Evolutionary conservation across 192 early-diverging fungal genomes (phyloP), one percentile per base, ranked within the genome.

Genomic region (Spinellus fusiger): DNA sequence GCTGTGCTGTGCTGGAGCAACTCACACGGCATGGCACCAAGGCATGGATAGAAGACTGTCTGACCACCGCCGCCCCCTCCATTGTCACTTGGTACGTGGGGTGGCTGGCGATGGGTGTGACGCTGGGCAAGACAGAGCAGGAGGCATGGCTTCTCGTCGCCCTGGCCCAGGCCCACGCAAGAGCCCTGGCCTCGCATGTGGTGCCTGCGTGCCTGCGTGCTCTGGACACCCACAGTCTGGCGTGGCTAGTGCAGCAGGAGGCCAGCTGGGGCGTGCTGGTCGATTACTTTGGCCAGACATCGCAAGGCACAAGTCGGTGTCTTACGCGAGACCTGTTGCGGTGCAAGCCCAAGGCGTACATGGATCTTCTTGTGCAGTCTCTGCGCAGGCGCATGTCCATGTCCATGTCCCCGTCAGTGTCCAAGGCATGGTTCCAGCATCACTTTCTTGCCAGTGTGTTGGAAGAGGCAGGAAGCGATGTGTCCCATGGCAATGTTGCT

Each of bases 401-500:
- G 4, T 20, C 35, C 28, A 35, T 31, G 16, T 23, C 35, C 2
- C 51, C 56, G 8, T 38, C 60, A 0, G 46, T 8, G 15, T 64
- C 62, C 5, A 34, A 46, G 9, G 27, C 46, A 3, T 68, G 66
- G 66, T 68, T 68, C 40, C 28, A 55, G 1, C 46, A 56, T 34
- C 66, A 68, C 29, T 68, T 62, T 38, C 26, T 68, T 0, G 66
- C 50, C 0, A 49, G 44, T 12, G 12, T 68, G 15, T 22, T 68
- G 5, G n/a, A 49, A 31, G 16, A 25, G 12, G 31, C 53, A 26
- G 31, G 48, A 5, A 4, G 10, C 1, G 34, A 55, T 46, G 12
- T 34, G 9, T 33, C 26, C 8, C 46, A 57, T 9, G 47, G 44
- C 15, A 10, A 1, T 13, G 49, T 64, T 0, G 40, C 57, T 9